Evolutionary conservation across 768 basidiomycete genomes (phyloP), one percentile per base, ranked within the genome.

Genomic region (Mrakia blollopis): DNA sequence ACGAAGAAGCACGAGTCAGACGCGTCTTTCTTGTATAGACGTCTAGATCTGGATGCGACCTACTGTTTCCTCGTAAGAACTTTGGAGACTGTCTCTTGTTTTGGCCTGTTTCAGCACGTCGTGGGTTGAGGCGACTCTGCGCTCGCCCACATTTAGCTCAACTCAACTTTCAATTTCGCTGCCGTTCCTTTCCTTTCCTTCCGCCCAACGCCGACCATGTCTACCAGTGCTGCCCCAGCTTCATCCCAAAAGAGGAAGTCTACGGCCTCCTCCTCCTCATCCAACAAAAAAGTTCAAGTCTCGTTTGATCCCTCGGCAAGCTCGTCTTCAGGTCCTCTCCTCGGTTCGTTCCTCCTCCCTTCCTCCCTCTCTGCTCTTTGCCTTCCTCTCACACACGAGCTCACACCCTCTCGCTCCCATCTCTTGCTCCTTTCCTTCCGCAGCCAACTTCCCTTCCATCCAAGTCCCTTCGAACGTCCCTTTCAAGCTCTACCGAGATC

Each of bases 391-490:
- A 2, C 18, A 28, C 28, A 3, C 44, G 47, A 21, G n/a, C 44
- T 68, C 35, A 28, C 50, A 39, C 39, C 11, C 39, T 11, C 44
- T 44, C 44, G 44, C 11, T 44, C 14, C 44, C 1, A 44, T 1
- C 16, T 11, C 35, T 47, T 72, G 71, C 44, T 52, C 37, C n/a
- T 60, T 23, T 39, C n/a, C 68, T 41, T 10, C 41, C 23, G 8
- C 79, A 90, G 89, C 85, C 39, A 87, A 86, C 79, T 92, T 91
- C 83, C 92, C 92, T 60, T 88, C 88, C 8, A 80, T 91, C 37
- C 84, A 87, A 65, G 86, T 90, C 23, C 87, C 90, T 3, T 80
- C 85, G 74, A 85, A 86, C 23, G 92, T 88, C 3, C 80, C 88
- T 25, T 93, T 92, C 82, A 84, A 85, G 78, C 87, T 88, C 80